Percentiles rank a stretch among this genome's conserved stretches.
Evolutionary conservation across 768 basidiomycete species (phyloP).

Genomic region (Calocera viscosa): DNA sequence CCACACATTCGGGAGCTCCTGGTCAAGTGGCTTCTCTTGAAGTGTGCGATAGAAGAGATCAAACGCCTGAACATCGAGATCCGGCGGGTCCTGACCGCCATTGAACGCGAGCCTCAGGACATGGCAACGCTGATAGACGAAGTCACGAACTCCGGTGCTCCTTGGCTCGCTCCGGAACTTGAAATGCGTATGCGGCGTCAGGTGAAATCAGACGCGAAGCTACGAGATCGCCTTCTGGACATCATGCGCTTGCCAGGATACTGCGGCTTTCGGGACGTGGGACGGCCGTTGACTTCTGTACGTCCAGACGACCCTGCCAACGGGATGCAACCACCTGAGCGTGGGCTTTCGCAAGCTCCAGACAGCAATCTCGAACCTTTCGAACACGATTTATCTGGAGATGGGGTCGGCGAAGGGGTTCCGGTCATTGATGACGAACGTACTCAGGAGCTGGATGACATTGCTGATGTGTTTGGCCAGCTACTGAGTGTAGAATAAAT

Average conservation of each 20-base stretch:
- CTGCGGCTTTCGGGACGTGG: neutral
- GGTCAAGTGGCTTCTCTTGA: neutral
- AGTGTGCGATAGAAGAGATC: constrained; percentile 8
- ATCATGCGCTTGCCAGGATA: neutral
- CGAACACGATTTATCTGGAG: too few species aligned
- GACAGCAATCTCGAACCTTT: too few species aligned
- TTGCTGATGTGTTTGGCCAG: too few species aligned
- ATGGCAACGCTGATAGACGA: neutral
- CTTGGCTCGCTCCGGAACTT: neutral
- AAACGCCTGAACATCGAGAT: constrained; percentile 8
- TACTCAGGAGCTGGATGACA: too few species aligned
- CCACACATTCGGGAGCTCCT: constrained; percentile 1
- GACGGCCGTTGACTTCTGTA: neutral
- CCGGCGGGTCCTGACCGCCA: neutral
- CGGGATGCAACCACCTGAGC: neutral
- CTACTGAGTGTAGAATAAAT: too few species aligned
- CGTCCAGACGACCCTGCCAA: neutral
- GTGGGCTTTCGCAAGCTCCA: too few species aligned
- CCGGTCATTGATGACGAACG: too few species aligned
- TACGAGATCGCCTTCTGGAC: neutral
- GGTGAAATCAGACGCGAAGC: too few species aligned
- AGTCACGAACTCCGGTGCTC: neutral
- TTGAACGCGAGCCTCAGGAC: neutral
- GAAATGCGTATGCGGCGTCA: neutral
- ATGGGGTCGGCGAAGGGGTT: too few species aligned